Evolutionary conservation across 148 eudicot genomes (phyloP).

Genomic region (Silene latifolia): DNA sequence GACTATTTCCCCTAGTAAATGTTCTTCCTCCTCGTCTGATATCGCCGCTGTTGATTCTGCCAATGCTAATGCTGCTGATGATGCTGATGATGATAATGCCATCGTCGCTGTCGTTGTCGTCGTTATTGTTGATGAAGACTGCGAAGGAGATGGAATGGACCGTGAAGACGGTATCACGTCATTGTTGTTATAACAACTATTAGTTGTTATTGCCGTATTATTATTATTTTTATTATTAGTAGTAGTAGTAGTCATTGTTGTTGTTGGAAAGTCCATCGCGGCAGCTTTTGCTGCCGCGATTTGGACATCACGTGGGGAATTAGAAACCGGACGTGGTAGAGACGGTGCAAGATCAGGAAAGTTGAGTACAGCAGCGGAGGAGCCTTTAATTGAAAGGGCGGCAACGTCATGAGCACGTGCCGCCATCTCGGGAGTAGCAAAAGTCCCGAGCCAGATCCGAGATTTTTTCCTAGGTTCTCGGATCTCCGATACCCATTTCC

Average conservation of each 20-base stretch:
- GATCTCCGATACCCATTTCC: conserved; percentile 78
- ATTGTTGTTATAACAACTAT: neutral
- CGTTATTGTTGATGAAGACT: neutral
- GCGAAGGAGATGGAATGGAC: too few relatives aligned
- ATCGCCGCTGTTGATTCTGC: conserved; percentile 16
- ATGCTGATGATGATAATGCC: neutral
- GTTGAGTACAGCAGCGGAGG: conserved; percentile 52
- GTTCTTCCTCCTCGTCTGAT: conserved; percentile 25
- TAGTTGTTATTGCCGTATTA: neutral
- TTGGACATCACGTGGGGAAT: conserved; percentile 59
- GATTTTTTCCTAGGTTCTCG: conserved; percentile 66
- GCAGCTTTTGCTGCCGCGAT: conserved; percentile 63
- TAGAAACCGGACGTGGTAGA: conserved; percentile 54
- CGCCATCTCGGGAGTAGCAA: conserved; percentile 69
- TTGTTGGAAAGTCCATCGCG: conserved; percentile 32
- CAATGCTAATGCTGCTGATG: conserved; percentile 9
- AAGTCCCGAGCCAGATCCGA: conserved; percentile 75
- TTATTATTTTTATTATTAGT: neutral
- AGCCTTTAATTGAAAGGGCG: conserved; percentile 52
- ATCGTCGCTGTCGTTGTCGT: too few relatives aligned
- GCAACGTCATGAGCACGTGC: conserved; percentile 81
- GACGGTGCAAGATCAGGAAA: conserved; percentile 49
- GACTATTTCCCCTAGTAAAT: conserved; percentile 50
- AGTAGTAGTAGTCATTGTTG: neutral
- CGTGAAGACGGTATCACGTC: conserved; percentile 14